Base-by-base conservation (phyloP, 23 red algal genomes). In the Pyropia haitanensis region DNA sequence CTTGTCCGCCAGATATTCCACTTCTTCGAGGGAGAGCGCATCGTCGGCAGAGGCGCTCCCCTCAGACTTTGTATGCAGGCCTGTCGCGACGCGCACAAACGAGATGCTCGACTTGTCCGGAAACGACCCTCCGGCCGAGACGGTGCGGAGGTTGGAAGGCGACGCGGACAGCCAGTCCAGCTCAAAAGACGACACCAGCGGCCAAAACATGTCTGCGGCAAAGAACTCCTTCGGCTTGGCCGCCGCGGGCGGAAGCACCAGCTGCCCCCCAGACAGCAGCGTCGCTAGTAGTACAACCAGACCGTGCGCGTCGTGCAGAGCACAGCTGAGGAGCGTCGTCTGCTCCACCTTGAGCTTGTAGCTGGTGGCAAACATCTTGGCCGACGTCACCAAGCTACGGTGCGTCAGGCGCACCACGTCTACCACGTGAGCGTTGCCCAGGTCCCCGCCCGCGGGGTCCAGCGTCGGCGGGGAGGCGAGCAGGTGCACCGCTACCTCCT, bases 211-310 rank as follows among this genome's bases (percentile, higher is more conserved):
- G 9, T 64, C 50, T 33, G 51, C 62, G 20, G 75, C 22, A 16
- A 27, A 46, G 39, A 46, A 46, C 39, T 46, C 39, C 39, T 46
- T 12, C 5, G 39, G 26, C 21, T 18, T 21, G 16, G 29, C 46
- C 33, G 5, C 26, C 14, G 30, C 31, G 26, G 70, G 56, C 0
- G 52, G 49, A 65, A 90, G 71, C 0, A 81, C 71, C 24, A 90
- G 58, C 49, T 70, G 66, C 18, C 75, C 75, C 5, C 85, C 85
- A 53, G 85, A 76, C 33, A 79, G 67, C 30, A 90, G 61, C 15
- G 75, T 61, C 3, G 72, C 61, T 23, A 89, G 64, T 24, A 89
- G 63, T 51, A 89, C 77, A 20, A 89, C 71, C 61, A 89, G 55
- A 34, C 84, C 84, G 25, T 89, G 84, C 61, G 77, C 78, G 26